Evolutionary conservation across 78 protist genomes (phyloP).

Genomic region (Bigelowiella natans): DNA sequence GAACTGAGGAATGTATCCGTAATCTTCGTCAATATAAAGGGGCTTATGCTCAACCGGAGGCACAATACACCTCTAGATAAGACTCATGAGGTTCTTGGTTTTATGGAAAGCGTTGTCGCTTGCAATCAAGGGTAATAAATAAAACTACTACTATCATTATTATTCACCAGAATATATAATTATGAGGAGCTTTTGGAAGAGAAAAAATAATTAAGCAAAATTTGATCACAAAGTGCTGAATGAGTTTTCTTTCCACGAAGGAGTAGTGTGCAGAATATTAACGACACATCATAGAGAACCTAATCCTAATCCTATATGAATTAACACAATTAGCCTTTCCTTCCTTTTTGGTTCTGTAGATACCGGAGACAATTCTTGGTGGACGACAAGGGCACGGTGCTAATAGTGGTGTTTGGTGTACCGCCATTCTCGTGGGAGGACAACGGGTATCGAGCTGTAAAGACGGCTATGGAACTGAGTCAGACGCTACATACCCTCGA

Average conservation of each 20-base stretch:
- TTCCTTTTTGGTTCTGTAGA: no score
- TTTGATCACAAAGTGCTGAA: no score
- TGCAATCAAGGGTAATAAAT: background rate
- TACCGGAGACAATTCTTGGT: background rate
- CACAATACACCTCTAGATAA: background rate
- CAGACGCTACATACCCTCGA: background rate
- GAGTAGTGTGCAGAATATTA: no score
- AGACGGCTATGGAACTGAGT: background rate
- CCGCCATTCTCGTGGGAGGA: slow-evolving; percentile 1
- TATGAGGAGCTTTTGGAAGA: no score
- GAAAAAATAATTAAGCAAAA: no score
- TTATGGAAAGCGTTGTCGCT: background rate
- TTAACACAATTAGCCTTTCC: no score
- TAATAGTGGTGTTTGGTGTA: background rate
- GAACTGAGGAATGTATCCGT: background rate
- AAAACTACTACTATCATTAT: no score
- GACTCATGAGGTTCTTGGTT: background rate
- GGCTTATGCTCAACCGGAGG: background rate
- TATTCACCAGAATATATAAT: no score
- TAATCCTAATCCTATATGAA: no score
- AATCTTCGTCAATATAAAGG: background rate
- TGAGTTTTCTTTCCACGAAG: no score
- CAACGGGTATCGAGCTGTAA: background rate
- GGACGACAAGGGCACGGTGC: slow-evolving; percentile 4
- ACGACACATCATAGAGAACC: no score